A percentile compares a stretch with the other conserved stretches of the same genome.
These are phyloP conservation scores for Epichloe scottii DNA, from an alignment of 2,329 filamentous ascomycete species.

Conservation along the genomic window DNA sequence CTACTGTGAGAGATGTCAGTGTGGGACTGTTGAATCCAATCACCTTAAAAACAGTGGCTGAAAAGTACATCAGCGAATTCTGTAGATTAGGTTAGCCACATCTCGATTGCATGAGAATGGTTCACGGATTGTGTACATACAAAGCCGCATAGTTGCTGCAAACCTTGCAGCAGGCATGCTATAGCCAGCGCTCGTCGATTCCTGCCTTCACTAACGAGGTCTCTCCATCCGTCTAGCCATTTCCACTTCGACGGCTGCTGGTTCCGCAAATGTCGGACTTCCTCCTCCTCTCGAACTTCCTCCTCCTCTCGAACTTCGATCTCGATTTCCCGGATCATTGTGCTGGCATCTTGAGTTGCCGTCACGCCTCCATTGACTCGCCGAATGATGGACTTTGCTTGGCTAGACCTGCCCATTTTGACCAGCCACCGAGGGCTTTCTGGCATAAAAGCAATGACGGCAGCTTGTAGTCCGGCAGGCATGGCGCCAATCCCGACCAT, in stretches of 20 bases:
- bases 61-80: slow-evolving; percentile 91
- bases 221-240: slow-evolving; percentile 36
- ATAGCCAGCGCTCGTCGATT: slow-evolving; percentile 69
- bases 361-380: slow-evolving; percentile 47
- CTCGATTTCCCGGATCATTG: slow-evolving; percentile 57
- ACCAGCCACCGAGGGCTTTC: slow-evolving; percentile 87
- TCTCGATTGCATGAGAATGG: background rate
- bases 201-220: slow-evolving; percentile 43
- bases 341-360: slow-evolving; percentile 36
- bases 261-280: slow-evolving; percentile 28
- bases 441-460: slow-evolving; percentile 60
- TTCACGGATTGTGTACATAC: slow-evolving; percentile 29
- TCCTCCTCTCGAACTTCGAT: slow-evolving; percentile 61
- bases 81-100: slow-evolving; percentile 15
- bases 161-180: slow-evolving; percentile 72
- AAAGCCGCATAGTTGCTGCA: slow-evolving; percentile 84
- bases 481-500: slow-evolving; percentile 78
- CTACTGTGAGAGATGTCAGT: slow-evolving; percentile 66
- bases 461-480: slow-evolving; percentile 60
- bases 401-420: slow-evolving; percentile 46
- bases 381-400: slow-evolving; percentile 52
- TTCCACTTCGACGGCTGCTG: slow-evolving; percentile 17
- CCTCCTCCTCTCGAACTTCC: slow-evolving; percentile 61
- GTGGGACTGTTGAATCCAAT: slow-evolving; percentile 71
- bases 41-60: slow-evolving; percentile 66